Base-by-base conservation (phyloP, 1,284 basidiomycete genomes). In the Melampsora americana region DNA sequence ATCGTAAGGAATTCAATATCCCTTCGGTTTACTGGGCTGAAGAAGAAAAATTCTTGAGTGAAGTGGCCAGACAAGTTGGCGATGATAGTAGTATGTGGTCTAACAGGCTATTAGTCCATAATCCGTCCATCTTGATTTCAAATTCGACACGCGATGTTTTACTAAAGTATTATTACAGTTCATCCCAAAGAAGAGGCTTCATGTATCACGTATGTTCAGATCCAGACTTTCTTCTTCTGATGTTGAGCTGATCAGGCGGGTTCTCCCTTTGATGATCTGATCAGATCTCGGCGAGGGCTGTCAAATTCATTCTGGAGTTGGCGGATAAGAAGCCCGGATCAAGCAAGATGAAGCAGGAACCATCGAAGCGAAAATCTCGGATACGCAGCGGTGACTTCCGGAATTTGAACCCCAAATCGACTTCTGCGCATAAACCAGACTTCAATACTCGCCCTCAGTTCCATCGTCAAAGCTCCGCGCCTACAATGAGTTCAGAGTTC, bases 81-180 rank as follows among this genome's bases (percentile, higher is more conserved):
- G 74, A 77, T 53, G 67, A 77, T 44, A 77, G 64, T 53, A 77
- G 61, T 42, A 67, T 62, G 79, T 95, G 96, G 83, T 89, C 92
- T 82, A 92, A 95, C 80, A 93, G 95, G 26, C 92, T 93, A 81
- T 91, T 96, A 80, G 86, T 95, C 12, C 93, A 97, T 84, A 90
- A 89, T 78, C 94, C 93, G 0, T 90, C 89, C 68, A 86, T 96
- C 62, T 90, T 90, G 81, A 86, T 94, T 84, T 90, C 90, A 81
- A 91, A 90, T 81, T 85, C 87, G 20, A 89, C 90, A 18, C 89
- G 93, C 48, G 83, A 94, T 88, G 88, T 95, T 77, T 85, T 95
- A 81, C 88, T 92, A 84, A 90, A 92, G 82, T 97, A 97, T 83
- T 94, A 93, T 82, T 91, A 92, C 82, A 91, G 90, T 80, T 92